Evolutionary conservation across 768 basidiomycete species (phyloP), one percentile per base, ranked within the genome.

Genomic region (Termitomyces sp.): DNA sequence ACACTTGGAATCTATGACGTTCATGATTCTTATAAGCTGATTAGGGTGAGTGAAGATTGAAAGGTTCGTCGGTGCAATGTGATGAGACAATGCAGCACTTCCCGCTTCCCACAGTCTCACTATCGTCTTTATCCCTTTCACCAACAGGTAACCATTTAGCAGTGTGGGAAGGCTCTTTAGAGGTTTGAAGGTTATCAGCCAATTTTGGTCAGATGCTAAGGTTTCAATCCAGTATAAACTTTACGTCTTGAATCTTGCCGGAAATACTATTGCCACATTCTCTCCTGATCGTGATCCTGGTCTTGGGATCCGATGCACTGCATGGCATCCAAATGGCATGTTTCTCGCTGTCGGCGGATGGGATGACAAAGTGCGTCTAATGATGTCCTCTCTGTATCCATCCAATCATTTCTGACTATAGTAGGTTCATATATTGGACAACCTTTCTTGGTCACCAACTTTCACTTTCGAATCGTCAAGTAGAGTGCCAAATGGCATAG

Each of bases 321-420:
- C 82, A 20, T 98, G 95, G 95, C 91, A 95, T 71, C 95, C 94
- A 4, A 88, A 78, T 55, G 92, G 94, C 5, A 77, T 82, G 66
- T 95, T 90, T 68, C 74, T 97, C 9, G 89, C 87, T 2, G 78
- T 95, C 0, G 87, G 85, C 13, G 95, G 95, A 12, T 95, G 89
- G 85, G 93, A 95, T 71, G 93, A 95, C 65, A 92, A 89, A 73
- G 93, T 89, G 55, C 42, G 74, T 62, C 36, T 26, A 53, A 47
- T 40, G 4, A 33, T 33, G 36, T 26, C 33, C 33, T 55, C 37
- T 16, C 4, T 27, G 37, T 4, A 46, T 13, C 8, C 48, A 51
- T 37, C 46, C 20, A 40, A 42, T 48, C 61, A 62, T 52, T 49
- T 50, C 48, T 60, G 24, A 56, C 48, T 52, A 57, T 36, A 16